Evolutionary conservation across 75 land plant genomes (phyloP).

Genomic region (Pinus tabuliformis): DNA sequence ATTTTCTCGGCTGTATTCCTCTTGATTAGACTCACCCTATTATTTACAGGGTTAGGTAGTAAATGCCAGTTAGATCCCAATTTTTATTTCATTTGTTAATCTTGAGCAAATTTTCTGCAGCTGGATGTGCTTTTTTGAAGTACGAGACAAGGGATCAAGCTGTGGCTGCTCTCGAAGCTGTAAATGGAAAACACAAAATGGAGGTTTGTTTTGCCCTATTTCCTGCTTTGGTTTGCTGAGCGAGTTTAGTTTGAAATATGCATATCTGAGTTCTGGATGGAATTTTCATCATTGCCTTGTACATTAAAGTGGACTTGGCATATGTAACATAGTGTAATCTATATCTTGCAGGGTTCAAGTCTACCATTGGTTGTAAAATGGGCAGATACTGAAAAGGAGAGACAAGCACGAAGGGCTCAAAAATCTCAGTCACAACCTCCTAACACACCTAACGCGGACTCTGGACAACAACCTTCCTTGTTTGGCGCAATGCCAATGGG

Average conservation of each 20-base stretch:
- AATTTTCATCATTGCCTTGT: too few species aligned
- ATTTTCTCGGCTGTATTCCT: background rate
- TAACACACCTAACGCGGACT: constrained; percentile 29
- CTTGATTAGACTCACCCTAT: background rate
- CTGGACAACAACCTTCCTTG: constrained; percentile 64
- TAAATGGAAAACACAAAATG: constrained; percentile 91
- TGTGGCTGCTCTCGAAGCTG: constrained; percentile 79
- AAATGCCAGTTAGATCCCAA: background rate
- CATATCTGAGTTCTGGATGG: background rate
- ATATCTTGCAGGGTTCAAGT: constrained; percentile 65
- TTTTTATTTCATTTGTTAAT: background rate
- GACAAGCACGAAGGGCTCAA: constrained; percentile 84
- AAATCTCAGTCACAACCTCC: constrained; percentile 69
- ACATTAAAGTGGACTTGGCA: too few species aligned
- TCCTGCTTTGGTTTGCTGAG: background rate
- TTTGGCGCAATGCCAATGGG: constrained; percentile 85
- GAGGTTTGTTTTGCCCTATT: constrained; percentile 54
- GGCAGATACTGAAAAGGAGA: constrained; percentile 99
- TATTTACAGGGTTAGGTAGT: background rate
- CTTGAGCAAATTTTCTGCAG: background rate
- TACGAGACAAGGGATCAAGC: constrained; percentile 96
- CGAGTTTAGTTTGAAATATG: background rate
- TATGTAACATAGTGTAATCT: too few species aligned
- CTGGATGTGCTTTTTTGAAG: constrained; percentile 98
- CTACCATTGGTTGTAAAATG: constrained; percentile 94